Evolutionary conservation across 352 stramenopile species (phyloP).

Genomic region (Pseudoperonospora humuli): DNA sequence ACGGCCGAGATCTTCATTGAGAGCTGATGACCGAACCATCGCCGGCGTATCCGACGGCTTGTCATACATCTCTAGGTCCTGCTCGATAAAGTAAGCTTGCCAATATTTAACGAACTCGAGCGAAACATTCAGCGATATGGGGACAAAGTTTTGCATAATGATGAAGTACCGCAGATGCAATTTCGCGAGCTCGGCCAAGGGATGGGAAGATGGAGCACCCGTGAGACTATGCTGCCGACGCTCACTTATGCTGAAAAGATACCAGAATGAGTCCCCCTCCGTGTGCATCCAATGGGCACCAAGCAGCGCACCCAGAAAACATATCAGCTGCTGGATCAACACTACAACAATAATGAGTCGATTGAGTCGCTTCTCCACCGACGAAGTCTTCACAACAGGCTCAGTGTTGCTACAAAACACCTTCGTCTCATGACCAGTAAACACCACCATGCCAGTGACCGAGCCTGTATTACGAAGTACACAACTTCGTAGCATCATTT

Average conservation of each 20-base stretch:
- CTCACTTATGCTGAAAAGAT: constrained; percentile 31
- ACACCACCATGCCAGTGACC: constrained; percentile 81
- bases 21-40: constrained; percentile 65
- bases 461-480: constrained; percentile 82
- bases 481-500: constrained; percentile 87
- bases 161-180: constrained; percentile 92
- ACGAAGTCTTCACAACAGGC: constrained; percentile 69
- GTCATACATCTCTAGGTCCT: constrained; percentile 90
- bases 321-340: constrained; percentile 69
- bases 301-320: constrained; percentile 51
- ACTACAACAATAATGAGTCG: constrained; percentile 65
- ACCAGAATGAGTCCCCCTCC: constrained; percentile 59
- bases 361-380: constrained; percentile 67
- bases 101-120: constrained; percentile 95
- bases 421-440: constrained; percentile 84
- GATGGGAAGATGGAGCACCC: constrained; percentile 22
- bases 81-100: constrained; percentile 93
- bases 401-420: constrained; percentile 80
- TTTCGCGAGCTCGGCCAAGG: constrained; percentile 55
- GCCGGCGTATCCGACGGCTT: constrained; percentile 80
- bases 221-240: constrained; percentile 8
- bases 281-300: constrained; percentile 62
- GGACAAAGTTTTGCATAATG: constrained; percentile 97
- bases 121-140: constrained; percentile 97
- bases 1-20: constrained; percentile 91